Evolutionary conservation across 1,139 yeast genomes (phyloP).

Genomic region (Citeromyces hawaiiensis): DNA sequence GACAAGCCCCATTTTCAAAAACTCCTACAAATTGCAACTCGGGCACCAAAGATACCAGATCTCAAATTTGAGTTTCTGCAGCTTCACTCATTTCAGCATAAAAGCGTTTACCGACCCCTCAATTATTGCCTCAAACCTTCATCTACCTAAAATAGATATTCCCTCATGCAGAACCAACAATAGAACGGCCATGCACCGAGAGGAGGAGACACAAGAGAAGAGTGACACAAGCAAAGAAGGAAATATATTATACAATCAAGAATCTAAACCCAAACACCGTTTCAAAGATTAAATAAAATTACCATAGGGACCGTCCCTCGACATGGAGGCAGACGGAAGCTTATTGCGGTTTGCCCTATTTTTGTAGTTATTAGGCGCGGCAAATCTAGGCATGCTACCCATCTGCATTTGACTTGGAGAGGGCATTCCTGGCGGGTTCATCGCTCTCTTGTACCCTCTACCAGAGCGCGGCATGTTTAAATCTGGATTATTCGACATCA

Average conservation of each 20-base stretch:
- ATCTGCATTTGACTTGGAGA: slow-evolving; percentile 1
- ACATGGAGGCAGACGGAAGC: slow-evolving; percentile 7
- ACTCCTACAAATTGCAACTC: too few relatives aligned
- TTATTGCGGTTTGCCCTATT: slow-evolving; percentile 2
- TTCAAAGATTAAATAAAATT: background rate
- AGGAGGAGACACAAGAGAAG: background rate
- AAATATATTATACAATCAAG: background rate
- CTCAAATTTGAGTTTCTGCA: too few relatives aligned
- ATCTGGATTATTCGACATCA: slow-evolving; percentile 14
- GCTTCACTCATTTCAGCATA: too few relatives aligned
- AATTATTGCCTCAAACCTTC: too few relatives aligned
- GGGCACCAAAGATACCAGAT: too few relatives aligned
- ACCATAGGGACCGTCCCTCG: slow-evolving; percentile 7
- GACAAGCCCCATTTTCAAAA: too few relatives aligned
- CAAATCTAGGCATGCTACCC: background rate
- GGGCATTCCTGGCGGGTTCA: background rate
- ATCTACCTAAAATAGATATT: too few relatives aligned
- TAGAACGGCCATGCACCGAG: background rate
- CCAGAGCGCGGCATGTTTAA: slow-evolving; percentile 1
- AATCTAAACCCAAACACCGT: background rate
- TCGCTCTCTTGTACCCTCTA: background rate
- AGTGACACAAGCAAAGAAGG: background rate
- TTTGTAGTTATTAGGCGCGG: background rate
- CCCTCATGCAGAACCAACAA: too few relatives aligned
- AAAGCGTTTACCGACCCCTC: too few relatives aligned